Percentiles rank a stretch among this genome's conserved stretches.
phyloP scores from a whole-genome alignment of 2,329 filamentous ascomycete species.

The Fusarium brachygibbosum region DNA sequence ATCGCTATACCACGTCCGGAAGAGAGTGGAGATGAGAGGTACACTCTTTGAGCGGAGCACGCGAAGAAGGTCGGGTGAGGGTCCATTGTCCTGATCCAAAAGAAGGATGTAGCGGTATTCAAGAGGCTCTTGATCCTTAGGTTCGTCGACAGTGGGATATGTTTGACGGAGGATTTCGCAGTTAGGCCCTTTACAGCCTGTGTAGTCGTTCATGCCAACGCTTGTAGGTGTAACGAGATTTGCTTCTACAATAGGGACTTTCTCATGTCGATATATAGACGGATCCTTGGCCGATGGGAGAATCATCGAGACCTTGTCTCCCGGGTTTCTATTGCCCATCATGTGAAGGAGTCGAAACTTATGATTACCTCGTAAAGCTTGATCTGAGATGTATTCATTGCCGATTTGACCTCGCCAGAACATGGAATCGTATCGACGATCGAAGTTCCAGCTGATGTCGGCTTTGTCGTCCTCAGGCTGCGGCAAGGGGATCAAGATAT shows the following conservation, averaged over 20 bases:
- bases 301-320: constrained; percentile 67
- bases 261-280: constrained; percentile 67
- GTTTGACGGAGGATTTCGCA: constrained; percentile 50
- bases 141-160: constrained; percentile 57
- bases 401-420: constrained; percentile 82
- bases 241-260: constrained; percentile 65
- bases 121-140: constrained; percentile 65
- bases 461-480: constrained; percentile 59
- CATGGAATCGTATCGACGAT: constrained; percentile 72
- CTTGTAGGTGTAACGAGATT: constrained; percentile 67
- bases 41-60: constrained; percentile 76
- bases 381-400: constrained; percentile 63
- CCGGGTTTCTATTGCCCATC: constrained; percentile 68
- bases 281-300: constrained; percentile 60
- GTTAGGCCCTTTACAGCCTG: constrained; percentile 65
- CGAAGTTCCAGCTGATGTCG: constrained; percentile 63
- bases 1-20: constrained; percentile 84
- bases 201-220: constrained; percentile 70
- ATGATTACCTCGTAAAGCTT: constrained; percentile 76
- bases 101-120: constrained; percentile 79
- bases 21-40: constrained; percentile 79
- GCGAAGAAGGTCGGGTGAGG: constrained; percentile 69
- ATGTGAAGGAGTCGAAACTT: constrained; percentile 79
- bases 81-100: constrained; percentile 78
- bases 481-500: constrained; percentile 79